Evolutionary conservation across 1,284 basidiomycete genomes (phyloP), one percentile per base, ranked within the genome.

Genomic region (Tausonia pullulans): DNA sequence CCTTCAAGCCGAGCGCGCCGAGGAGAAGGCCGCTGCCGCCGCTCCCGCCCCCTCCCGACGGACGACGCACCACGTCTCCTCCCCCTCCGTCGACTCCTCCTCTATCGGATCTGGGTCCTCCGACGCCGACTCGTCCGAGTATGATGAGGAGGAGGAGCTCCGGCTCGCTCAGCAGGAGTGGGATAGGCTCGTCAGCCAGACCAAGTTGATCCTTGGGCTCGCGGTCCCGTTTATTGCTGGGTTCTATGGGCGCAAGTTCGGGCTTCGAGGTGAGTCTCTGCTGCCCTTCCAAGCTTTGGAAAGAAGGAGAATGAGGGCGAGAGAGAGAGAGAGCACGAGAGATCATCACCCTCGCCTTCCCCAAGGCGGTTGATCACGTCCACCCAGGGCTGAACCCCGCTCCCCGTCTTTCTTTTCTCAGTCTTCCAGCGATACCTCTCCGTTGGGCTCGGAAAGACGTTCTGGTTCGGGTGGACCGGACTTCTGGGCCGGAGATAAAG

Each of bases 181-280:
- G 58, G 64, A 62, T 14, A 55, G 64, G 43, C 59, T 65, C 27
- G 60, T 65, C 3, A n/a, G n/a, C 5, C 64, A 65, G 44, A 61
- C 64, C 39, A 61, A 65, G 64, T 16, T 65, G 45, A 9, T 65
- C 40, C 10, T 62, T 27, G 60, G 56, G 3, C 50, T 65, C 9
- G 64, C 60, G 48, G 56, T 65, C n/a, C 64, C 64, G 16, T 62
- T 65, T 45, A 27, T 65, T 10, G 64, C 64, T 8, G 64, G 54
- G 14, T 65, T 58, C 51, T 61, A 40, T 16, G 64, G 64, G 16
- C 60, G 64, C 8, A 58, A 54, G 52, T 40, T 62, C 16, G 64
- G 27, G 59, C 10, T 65, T 65, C 54, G 62, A 61, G 50, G 64
- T 65, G 27, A 27, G 64, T 52, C 14, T 41, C 27, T 27, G 2